Conservation (phyloP, 306 rosid genomes). For the Casuarina equisetifolia region DNA sequence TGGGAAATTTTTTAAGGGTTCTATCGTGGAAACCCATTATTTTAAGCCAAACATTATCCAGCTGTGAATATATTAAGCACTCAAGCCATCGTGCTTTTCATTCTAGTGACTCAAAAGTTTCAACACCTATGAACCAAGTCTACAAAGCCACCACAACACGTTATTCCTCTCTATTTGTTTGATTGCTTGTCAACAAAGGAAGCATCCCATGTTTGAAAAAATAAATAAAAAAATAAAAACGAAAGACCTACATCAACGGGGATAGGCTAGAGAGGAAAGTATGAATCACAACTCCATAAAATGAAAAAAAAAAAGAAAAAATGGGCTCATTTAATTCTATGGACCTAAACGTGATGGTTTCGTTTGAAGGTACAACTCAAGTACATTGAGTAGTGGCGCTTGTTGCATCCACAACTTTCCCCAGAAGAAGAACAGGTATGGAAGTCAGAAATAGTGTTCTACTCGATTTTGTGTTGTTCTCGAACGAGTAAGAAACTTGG, state of each 20-base stretch:
- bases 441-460: conserved; percentile 40
- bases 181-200: conserved; percentile 51
- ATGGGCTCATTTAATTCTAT: conserved; percentile 8
- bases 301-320: not conserved
- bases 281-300: not conserved
- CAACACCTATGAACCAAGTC: conserved; percentile 38
- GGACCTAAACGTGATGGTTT: conserved; percentile 19
- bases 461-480: not conserved
- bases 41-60: conserved; percentile 14
- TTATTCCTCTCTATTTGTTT: conserved; percentile 33
- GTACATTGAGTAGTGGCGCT: conserved; percentile 33
- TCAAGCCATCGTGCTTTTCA: conserved; percentile 8
- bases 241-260: not conserved
- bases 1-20: conserved; percentile 16
- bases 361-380: conserved; percentile 23
- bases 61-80: conserved; percentile 21
- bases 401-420: conserved; percentile 27
- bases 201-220: conserved; percentile 28
- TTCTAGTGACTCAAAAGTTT: conserved; percentile 23
- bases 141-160: conserved; percentile 34
- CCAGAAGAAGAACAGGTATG: conserved; percentile 25
- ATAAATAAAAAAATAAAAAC: not conserved
- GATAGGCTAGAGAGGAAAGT: not conserved
- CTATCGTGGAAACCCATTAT: conserved; percentile 24
- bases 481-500: conserved; percentile 10